Percentiles rank a stretch among this genome's conserved stretches.
Evolutionary conservation across 2,329 filamentous ascomycete species (phyloP).

Genomic region (Golovinomyces cichoracearum): DNA sequence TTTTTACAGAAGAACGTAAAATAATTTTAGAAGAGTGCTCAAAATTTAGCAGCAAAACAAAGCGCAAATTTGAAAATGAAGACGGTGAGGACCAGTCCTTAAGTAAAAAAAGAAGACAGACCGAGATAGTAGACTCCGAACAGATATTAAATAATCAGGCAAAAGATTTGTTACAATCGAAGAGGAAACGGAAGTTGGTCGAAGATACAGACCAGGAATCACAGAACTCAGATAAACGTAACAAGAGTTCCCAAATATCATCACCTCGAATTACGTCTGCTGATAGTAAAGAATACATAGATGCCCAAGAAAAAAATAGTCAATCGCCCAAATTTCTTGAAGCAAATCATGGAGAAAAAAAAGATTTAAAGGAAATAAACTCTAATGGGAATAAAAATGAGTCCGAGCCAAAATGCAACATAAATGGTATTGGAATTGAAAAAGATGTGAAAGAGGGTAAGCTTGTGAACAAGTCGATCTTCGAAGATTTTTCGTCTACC

Average conservation of each 20-base stretch:
- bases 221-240: neutral
- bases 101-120: constrained; percentile 9
- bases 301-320: no score
- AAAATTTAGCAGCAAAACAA: constrained; percentile 2
- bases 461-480: no score
- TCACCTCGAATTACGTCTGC: no score
- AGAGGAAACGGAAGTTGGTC: neutral
- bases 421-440: no score
- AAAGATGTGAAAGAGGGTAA: no score
- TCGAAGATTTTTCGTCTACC: no score
- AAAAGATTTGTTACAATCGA: neutral
- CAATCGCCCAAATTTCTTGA: no score
- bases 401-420: no score
- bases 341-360: no score
- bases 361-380: no score
- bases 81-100: constrained; percentile 7
- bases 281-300: no score
- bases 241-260: neutral
- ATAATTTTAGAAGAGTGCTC: constrained; percentile 4
- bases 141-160: neutral
- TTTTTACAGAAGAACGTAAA: constrained; percentile 5
- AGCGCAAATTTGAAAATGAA: constrained; percentile 6
- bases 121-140: neutral
- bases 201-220: constrained; percentile 6
- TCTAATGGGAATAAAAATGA: no score